phyloP scores from a whole-genome alignment of 2,329 filamentous ascomycete species.

The Penicillium sp. region DNA sequence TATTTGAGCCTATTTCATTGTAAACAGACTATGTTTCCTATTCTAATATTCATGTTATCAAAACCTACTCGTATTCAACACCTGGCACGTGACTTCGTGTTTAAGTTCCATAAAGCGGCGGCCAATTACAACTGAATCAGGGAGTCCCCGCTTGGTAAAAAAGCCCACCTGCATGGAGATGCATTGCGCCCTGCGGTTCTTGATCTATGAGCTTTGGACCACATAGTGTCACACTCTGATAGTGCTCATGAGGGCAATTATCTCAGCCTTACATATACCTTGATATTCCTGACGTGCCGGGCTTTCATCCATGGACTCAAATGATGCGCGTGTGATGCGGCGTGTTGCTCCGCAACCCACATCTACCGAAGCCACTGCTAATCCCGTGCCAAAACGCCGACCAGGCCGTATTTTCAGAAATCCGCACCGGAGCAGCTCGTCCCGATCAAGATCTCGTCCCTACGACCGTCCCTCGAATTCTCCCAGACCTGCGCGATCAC shows the following conservation, averaged over 20 bases:
- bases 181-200: too few species aligned
- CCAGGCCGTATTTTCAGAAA: constrained; percentile 14
- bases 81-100: too few species aligned
- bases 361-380: background rate
- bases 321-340: background rate
- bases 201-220: too few species aligned
- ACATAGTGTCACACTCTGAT: too few species aligned
- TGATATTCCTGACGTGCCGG: background rate
- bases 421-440: constrained; percentile 4
- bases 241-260: background rate
- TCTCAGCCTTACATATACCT: background rate
- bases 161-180: too few species aligned
- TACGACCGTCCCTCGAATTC: constrained; percentile 8
- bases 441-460: constrained; percentile 7
- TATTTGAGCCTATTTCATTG: too few species aligned
- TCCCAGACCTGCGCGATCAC: constrained; percentile 1
- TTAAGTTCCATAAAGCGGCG: too few species aligned
- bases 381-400: constrained; percentile 7
- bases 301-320: background rate
- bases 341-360: background rate
- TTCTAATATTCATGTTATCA: too few species aligned
- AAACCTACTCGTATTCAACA: too few species aligned
- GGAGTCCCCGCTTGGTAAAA: too few species aligned
- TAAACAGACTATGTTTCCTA: too few species aligned
- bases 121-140: too few species aligned